Evolutionary conservation across 2,329 filamentous ascomycete genomes (phyloP).

Genomic region (Fusarium neocosmosporiellum): DNA sequence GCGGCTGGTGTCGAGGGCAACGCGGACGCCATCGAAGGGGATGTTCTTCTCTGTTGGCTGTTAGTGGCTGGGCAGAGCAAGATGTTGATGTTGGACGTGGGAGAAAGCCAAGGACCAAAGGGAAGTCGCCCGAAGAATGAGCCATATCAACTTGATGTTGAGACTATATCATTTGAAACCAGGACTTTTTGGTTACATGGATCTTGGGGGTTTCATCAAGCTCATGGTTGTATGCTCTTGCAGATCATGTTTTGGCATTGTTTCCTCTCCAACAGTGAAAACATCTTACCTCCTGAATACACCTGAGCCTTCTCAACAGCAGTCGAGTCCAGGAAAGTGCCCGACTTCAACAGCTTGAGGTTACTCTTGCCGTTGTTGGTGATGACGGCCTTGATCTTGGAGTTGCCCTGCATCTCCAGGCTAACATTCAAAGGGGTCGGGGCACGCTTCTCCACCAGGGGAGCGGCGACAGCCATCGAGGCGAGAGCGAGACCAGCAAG

Average conservation of each 20-base stretch:
- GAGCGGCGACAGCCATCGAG: constrained; percentile 40
- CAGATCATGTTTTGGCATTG: not conserved
- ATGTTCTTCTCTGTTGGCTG: constrained; percentile 50
- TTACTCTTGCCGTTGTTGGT: constrained; percentile 63
- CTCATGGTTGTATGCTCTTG: not conserved
- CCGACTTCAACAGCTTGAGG: constrained; percentile 64
- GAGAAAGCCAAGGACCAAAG: too few species aligned
- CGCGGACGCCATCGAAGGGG: constrained; percentile 64
- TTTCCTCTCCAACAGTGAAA: not conserved
- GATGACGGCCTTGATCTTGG: constrained; percentile 63
- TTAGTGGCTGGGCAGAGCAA: not conserved
- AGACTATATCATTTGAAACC: not conserved
- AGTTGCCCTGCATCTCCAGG: constrained; percentile 62
- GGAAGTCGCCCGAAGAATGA: not conserved
- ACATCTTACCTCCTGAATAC: constrained; percentile 55
- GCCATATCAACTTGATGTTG: not conserved
- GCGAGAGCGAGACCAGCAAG: constrained; percentile 42
- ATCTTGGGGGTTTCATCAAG: not conserved
- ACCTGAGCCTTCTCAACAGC: constrained; percentile 65
- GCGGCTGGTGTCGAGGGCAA: constrained; percentile 57
- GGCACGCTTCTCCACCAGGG: constrained; percentile 46
- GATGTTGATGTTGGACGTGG: not conserved
- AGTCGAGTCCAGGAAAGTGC: constrained; percentile 63
- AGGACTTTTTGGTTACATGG: not conserved
- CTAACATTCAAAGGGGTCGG: constrained; percentile 56